Evolutionary conservation across 2,329 filamentous ascomycete genomes (phyloP).

Genomic region (Aspergillus terreus): DNA sequence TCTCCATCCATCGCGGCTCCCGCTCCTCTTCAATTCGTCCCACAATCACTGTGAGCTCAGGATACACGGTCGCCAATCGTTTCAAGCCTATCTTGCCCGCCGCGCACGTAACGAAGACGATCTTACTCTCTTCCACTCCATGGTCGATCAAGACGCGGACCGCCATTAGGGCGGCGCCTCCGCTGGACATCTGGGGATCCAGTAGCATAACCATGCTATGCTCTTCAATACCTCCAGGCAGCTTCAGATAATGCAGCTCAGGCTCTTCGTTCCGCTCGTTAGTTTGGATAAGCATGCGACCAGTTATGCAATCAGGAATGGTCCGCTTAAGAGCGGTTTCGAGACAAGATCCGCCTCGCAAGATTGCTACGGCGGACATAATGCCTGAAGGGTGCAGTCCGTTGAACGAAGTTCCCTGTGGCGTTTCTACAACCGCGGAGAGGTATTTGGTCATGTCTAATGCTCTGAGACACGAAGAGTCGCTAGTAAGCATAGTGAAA

Average conservation of each 20-base stretch:
- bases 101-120: slow-evolving; percentile 90
- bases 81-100: slow-evolving; percentile 82
- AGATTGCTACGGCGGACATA: slow-evolving; percentile 79
- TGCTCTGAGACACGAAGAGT: slow-evolving; percentile 50
- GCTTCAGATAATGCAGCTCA: slow-evolving; percentile 82
- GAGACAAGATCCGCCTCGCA: slow-evolving; percentile 83
- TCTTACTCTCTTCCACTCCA: slow-evolving; percentile 76
- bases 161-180: slow-evolving; percentile 84
- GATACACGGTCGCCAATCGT: slow-evolving; percentile 82
- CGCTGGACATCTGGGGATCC: slow-evolving; percentile 92
- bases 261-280: slow-evolving; percentile 82
- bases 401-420: slow-evolving; percentile 64
- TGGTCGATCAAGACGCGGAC: slow-evolving; percentile 95
- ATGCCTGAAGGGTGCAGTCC: slow-evolving; percentile 70
- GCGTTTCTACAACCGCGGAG: slow-evolving; percentile 63
- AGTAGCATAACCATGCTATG: slow-evolving; percentile 82
- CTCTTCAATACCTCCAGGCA: slow-evolving; percentile 67
- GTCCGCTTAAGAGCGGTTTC: slow-evolving; percentile 85
- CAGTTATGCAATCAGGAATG: slow-evolving; percentile 87
- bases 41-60: slow-evolving; percentile 80
- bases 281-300: slow-evolving; percentile 86
- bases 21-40: slow-evolving; percentile 76
- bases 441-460: slow-evolving; percentile 73
- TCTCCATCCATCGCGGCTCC: slow-evolving; percentile 86
- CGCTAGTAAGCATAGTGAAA: background rate